phyloP scores from a whole-genome alignment of 2,329 filamentous ascomycete genomes.

The Aspergillus piperis region DNA sequence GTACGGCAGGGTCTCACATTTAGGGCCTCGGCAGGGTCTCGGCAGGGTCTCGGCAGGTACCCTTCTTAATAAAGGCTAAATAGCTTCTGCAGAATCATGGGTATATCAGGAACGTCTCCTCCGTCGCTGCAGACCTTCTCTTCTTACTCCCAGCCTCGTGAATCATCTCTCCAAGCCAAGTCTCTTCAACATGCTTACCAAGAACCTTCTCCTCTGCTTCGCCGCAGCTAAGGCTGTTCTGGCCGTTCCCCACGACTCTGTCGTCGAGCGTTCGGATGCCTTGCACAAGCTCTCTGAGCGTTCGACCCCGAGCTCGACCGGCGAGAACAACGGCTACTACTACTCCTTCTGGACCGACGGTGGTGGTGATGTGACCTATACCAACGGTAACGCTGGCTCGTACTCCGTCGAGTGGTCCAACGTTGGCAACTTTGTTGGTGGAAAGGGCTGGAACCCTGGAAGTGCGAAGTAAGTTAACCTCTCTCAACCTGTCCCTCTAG shows the following conservation, averaged over 20 bases:
- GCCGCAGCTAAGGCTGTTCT: constrained; percentile 24
- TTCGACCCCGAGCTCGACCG: constrained; percentile 31
- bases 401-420: constrained; percentile 52
- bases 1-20: not conserved
- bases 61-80: not conserved
- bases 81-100: not conserved
- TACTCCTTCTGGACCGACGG: constrained; percentile 55
- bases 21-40: not conserved
- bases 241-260: constrained; percentile 25
- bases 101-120: not conserved
- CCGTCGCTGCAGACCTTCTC: not conserved
- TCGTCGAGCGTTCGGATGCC: constrained; percentile 15
- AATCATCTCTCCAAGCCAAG: too few relatives aligned
- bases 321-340: constrained; percentile 48
- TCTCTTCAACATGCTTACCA: constrained; percentile 20
- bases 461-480: constrained; percentile 45
- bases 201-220: constrained; percentile 26
- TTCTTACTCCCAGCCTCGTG: not conserved
- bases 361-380: constrained; percentile 47
- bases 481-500: not conserved
- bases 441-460: constrained; percentile 61
- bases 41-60: not conserved
- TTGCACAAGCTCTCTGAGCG: constrained; percentile 13
- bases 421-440: constrained; percentile 57
- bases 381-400: constrained; percentile 45